A percentile compares a stretch with the other conserved stretches of the same genome.
These are phyloP conservation scores for Xerocomellus intermedius DNA, from an alignment of 768 basidiomycete species.

Conservation along the genomic window DNA sequence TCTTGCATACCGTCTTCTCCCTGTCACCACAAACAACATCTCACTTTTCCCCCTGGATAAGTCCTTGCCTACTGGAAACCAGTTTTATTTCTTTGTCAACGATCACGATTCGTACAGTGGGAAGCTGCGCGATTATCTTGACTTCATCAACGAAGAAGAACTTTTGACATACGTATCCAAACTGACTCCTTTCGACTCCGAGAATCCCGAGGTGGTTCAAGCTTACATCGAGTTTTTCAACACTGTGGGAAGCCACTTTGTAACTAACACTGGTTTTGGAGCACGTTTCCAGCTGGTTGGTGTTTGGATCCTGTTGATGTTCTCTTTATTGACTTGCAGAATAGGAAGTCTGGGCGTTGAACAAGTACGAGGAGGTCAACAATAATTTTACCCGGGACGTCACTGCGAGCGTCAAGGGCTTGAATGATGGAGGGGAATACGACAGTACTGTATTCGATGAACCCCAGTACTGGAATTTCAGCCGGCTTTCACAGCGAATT, in stretches of 20 bases:
- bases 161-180: constrained; percentile 1
- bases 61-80: neutral
- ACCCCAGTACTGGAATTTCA: constrained; percentile 1
- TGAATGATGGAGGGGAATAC: constrained; percentile 5
- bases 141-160: constrained; percentile 6
- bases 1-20: constrained; percentile 5
- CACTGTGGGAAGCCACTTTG: constrained; percentile 4
- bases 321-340: neutral
- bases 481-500: constrained; percentile 4
- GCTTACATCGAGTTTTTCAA: constrained; percentile 5
- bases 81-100: constrained; percentile 4
- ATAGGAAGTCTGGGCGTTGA: constrained; percentile 8
- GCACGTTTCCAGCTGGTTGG: constrained; percentile 6
- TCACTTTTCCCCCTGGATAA: constrained; percentile 6
- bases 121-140: neutral
- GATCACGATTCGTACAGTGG: neutral
- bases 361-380: constrained; percentile 7
- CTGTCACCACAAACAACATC: neutral
- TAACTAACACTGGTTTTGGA: neutral
- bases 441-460: neutral
- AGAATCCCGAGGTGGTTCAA: neutral
- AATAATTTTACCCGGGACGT: neutral
- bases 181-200: neutral
- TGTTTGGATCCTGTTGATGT: neutral
- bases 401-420: constrained; percentile 8